Percentiles rank a stretch among this genome's conserved stretches.
Evolutionary conservation across 768 basidiomycete species (phyloP).

Genomic region (Pholiota conissans): DNA sequence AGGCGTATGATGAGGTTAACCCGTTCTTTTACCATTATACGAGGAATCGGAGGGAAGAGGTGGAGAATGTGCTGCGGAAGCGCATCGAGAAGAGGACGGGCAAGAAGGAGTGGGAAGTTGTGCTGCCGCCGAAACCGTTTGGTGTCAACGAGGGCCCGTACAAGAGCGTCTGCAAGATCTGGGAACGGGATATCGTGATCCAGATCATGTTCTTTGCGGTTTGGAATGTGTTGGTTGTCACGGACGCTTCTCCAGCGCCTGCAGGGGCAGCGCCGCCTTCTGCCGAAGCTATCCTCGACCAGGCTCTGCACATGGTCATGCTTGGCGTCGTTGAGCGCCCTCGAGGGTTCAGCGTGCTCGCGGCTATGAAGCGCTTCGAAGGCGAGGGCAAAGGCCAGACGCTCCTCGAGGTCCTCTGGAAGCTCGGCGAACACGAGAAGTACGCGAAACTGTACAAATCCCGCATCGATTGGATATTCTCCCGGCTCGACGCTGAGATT

Average conservation of each 20-base stretch:
- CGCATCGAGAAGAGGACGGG: slow-evolving; percentile 65
- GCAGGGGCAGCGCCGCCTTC: slow-evolving; percentile 63
- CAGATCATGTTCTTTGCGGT: slow-evolving; percentile 85
- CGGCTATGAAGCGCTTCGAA: slow-evolving; percentile 54
- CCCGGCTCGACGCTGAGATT: slow-evolving; percentile 53
- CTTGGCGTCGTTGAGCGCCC: slow-evolving; percentile 76
- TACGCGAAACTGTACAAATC: slow-evolving; percentile 66
- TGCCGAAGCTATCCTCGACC: slow-evolving; percentile 88
- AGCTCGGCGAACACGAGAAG: slow-evolving; percentile 75
- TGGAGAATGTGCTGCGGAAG: slow-evolving; percentile 70
- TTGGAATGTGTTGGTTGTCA: slow-evolving; percentile 69
- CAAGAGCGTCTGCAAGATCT: slow-evolving; percentile 55
- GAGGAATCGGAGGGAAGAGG: slow-evolving; percentile 90
- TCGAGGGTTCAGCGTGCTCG: slow-evolving; percentile 57
- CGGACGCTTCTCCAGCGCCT: slow-evolving; percentile 40
- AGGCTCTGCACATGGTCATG: slow-evolving; percentile 84
- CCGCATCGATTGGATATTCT: slow-evolving; percentile 76
- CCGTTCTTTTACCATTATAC: slow-evolving; percentile 97
- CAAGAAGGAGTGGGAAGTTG: slow-evolving; percentile 50
- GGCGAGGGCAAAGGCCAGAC: slow-evolving; percentile 52
- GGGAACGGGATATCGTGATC: slow-evolving; percentile 70
- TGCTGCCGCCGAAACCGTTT: slow-evolving; percentile 75
- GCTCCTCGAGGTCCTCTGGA: slow-evolving; percentile 71
- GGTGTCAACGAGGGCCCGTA: slow-evolving; percentile 71
- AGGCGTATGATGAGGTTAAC: slow-evolving; percentile 83